Evolutionary conservation across 1,284 basidiomycete species (phyloP), one percentile per base, ranked within the genome.

Genomic region (Melanopsichium pennsylvanicum): DNA sequence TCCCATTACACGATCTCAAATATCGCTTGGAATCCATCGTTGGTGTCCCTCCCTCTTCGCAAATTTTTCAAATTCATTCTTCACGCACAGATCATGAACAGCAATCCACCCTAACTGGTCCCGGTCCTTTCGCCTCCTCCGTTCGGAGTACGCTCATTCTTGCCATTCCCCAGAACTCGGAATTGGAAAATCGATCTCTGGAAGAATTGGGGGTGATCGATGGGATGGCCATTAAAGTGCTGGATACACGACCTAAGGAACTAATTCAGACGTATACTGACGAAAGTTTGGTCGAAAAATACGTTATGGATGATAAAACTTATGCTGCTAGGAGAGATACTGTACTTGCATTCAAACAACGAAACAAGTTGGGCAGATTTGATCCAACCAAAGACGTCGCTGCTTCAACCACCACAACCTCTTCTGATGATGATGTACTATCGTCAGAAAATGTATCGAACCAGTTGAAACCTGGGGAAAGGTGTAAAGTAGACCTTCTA

Each of bases 361-460:
- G 86, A 2, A 84, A 95, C 83, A 90, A 92, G 82, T 86, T 98
- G 23, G 95, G 95, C 1, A 88, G 93, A 11, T 98, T 96, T 80
- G 91, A 37, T 54, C 78, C 83, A 2, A 75, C 82, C 5, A 50
- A 54, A 6, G 74, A 81, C 27, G 60, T 79, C 3, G 81, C 84
- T 4, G 81, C 84, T 4, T 61, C 66, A 5, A 54, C 39, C 19
- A 39, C 66, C 27, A 29, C 27, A 7, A 8, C 27, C 8, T 29
- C 27, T 13, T 29, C 27, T 13, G 7, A 7, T 8, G 27, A 7
- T 13, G 27, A 7, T 1, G 35, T 68, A 13, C 48, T 44, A 13
- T 38, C 39, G n/a, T 58, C 47, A 10, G 15, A 49, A n/a, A 32
- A 50, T 1, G 21, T 70, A 4, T 57, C 68, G 1, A 82, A 86